Conservation (phyloP, 2,329 filamentous ascomycete genomes). For the Cephalotrichum gorgonifer region DNA sequence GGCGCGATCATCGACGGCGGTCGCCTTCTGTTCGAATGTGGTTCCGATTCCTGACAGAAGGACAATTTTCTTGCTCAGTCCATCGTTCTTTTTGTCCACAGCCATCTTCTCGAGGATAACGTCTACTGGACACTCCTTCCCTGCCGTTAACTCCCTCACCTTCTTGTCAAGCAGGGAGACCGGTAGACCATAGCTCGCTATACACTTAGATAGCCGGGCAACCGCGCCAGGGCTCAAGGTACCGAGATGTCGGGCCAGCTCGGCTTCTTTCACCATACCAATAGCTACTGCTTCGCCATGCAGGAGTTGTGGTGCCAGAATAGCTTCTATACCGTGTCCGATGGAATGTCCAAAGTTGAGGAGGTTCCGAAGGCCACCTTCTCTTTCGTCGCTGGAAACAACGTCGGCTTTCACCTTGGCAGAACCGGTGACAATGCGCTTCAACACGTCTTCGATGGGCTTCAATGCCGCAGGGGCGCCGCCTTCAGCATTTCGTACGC, state of each 20-base stretch:
- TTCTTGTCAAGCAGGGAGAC: conserved; percentile 76
- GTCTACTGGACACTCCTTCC: conserved; percentile 80
- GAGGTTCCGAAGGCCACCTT: conserved; percentile 86
- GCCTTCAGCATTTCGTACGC: conserved; percentile 45
- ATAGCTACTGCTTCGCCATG: conserved; percentile 95
- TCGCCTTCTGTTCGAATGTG: conserved; percentile 79
- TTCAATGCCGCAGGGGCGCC: conserved; percentile 32
- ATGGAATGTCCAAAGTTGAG: conserved; percentile 98
- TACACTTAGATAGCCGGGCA: conserved; percentile 81
- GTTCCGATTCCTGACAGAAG: conserved; percentile 82
- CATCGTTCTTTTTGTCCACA: conserved; percentile 97
- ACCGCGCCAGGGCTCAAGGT: conserved; percentile 79
- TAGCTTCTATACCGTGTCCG: conserved; percentile 91
- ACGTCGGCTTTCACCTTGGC: conserved; percentile 91
- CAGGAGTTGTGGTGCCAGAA: conserved; percentile 87
- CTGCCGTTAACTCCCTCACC: conserved; percentile 71
- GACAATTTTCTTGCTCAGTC: conserved; percentile 90
- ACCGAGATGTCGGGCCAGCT: conserved; percentile 81
- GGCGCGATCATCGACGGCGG: conserved; percentile 73
- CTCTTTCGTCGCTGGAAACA: conserved; percentile 87
- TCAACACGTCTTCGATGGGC: conserved; percentile 60
- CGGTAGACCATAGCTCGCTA: conserved; percentile 85
- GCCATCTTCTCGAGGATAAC: conserved; percentile 86
- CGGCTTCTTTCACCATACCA: conserved; percentile 97
- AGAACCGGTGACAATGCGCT: conserved; percentile 76